These are phyloP conservation scores for Populus deltoides DNA, from an alignment of 345 rosid species.

Conservation along the genomic window DNA sequence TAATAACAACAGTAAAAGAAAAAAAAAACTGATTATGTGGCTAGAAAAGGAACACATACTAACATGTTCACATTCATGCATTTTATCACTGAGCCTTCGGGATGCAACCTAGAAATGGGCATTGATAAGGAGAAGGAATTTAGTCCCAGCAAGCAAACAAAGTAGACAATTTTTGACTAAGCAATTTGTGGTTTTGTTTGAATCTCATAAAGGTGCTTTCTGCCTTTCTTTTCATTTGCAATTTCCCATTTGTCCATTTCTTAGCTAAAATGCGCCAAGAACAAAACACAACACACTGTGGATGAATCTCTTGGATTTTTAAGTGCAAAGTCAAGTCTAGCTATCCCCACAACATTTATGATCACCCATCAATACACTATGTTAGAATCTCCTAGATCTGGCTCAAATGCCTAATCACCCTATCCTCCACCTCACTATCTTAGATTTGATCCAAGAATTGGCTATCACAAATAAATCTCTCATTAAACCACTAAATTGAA, in stretches of 20 bases:
- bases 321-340: not conserved
- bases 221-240: not conserved
- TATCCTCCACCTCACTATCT: not conserved
- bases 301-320: not conserved
- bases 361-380: not conserved
- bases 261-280: not conserved
- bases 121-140: not conserved
- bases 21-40: not conserved
- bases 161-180: not conserved
- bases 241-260: conserved; percentile 3
- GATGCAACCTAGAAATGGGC: not conserved
- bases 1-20: no score
- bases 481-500: no score
- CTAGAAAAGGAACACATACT: not conserved
- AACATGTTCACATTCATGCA: not conserved
- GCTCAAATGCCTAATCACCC: not conserved
- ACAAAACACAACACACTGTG: not conserved
- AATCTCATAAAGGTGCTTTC: not conserved
- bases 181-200: not conserved
- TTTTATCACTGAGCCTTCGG: not conserved
- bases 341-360: not conserved
- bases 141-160: not conserved
- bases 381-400: not conserved
- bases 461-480: no score
- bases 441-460: not conserved